These are phyloP conservation scores for Pyronema domesticum DNA, from an alignment of 495 filamentous ascomycete species.

Conservation along the genomic window DNA sequence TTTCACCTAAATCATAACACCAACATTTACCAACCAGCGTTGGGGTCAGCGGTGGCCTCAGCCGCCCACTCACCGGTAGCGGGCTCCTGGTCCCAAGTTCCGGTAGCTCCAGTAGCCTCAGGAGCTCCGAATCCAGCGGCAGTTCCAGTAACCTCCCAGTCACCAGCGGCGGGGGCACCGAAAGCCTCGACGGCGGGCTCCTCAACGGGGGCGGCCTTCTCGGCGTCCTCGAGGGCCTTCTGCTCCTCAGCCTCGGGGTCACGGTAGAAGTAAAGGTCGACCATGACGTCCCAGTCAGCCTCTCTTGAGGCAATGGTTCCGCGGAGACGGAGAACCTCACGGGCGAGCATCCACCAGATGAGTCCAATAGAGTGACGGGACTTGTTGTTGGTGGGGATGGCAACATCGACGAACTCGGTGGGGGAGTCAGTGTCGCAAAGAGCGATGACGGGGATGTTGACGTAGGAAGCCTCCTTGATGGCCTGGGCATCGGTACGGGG, in stretches of 20 bases:
- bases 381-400: constrained; percentile 99
- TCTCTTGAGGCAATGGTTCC: constrained; percentile 89
- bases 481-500: constrained; percentile 98
- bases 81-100: constrained; percentile 67
- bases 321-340: constrained; percentile 96
- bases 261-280: constrained; percentile 99
- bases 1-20: constrained; percentile 2
- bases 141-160: constrained; percentile 54
- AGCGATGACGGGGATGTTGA: constrained; percentile 99
- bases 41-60: constrained; percentile 29
- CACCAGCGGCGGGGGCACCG: constrained; percentile 34
- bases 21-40: constrained; percentile 20
- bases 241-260: constrained; percentile 77
- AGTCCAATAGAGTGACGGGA: constrained; percentile 95
- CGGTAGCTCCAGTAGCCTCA: constrained; percentile 38
- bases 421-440: constrained; percentile 98
- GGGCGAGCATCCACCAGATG: constrained; percentile 98
- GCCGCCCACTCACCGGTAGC: constrained; percentile 56
- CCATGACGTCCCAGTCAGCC: constrained; percentile 94
- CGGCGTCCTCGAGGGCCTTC: constrained; percentile 38
- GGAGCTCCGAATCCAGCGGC: constrained; percentile 41
- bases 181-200: constrained; percentile 76
- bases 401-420: constrained; percentile 97
- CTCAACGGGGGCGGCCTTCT: constrained; percentile 47
- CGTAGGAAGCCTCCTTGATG: constrained; percentile 98